A percentile compares a stretch with the other conserved stretches of the same genome.
Evolutionary conservation across 495 filamentous ascomycete species (phyloP).

Genomic region (Hyaloscypha hepaticicola): DNA sequence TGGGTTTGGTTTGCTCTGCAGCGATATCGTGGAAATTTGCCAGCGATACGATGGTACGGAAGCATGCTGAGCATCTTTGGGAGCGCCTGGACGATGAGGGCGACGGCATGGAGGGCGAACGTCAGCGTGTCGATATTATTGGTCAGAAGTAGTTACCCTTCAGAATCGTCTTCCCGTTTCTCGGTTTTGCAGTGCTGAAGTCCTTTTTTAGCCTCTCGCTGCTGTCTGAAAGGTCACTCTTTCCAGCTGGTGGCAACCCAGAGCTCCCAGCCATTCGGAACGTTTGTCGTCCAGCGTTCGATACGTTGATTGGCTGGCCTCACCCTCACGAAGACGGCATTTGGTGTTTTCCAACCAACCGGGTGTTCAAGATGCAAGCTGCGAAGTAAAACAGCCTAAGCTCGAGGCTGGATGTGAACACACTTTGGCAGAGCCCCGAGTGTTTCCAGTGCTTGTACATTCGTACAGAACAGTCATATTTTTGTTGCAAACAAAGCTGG

Average conservation of each 20-base stretch:
- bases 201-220: neutral
- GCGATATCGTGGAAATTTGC: neutral
- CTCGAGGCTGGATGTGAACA: neutral
- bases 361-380: neutral
- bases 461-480: neutral
- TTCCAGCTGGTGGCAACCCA: neutral
- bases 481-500: neutral
- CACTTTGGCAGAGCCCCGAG: neutral
- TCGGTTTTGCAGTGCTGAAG: neutral
- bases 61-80: neutral
- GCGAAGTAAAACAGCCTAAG: neutral
- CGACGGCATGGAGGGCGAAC: neutral
- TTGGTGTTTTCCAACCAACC: neutral
- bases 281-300: neutral
- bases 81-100: neutral
- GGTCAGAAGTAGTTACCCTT: neutral
- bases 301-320: neutral
- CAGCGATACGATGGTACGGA: neutral
- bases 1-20: neutral
- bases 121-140: neutral
- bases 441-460: neutral
- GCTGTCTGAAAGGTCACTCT: neutral
- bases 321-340: neutral
- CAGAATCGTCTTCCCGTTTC: neutral
- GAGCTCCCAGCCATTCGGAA: neutral